Conservation (phyloP, 1,284 basidiomycete species). For the Cryptococcus hybrid region DNA sequence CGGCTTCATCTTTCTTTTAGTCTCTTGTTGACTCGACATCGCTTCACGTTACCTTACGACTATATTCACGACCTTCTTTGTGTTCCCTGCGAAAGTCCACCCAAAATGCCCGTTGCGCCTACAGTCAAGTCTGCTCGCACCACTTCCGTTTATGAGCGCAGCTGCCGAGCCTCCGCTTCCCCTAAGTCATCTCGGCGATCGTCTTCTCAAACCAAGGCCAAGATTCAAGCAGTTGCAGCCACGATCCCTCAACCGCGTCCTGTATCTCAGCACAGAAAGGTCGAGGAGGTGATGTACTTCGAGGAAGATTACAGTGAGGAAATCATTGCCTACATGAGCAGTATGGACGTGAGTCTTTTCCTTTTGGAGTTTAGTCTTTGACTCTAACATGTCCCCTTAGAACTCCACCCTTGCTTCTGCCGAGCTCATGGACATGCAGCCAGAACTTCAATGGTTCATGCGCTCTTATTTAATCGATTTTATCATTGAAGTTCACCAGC, state of each 20-base stretch:
- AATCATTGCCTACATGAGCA: conserved; percentile 87
- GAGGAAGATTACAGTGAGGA: conserved; percentile 97
- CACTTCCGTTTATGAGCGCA: conserved; percentile 37
- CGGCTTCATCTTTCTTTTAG: conserved; percentile 1
- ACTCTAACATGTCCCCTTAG: conserved; percentile 52
- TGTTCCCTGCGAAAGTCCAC: not conserved
- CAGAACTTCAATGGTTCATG: conserved; percentile 97
- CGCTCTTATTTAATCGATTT: conserved; percentile 99
- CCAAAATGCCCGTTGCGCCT: conserved; percentile 39
- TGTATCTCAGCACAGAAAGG: conserved; percentile 11
- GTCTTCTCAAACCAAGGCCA: conserved; percentile 13
- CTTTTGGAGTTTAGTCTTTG: not conserved
- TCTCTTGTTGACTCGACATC: not conserved
- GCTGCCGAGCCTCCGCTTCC: conserved; percentile 42
- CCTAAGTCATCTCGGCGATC: conserved; percentile 14
- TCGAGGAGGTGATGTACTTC: conserved; percentile 51
- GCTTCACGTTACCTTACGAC: not conserved
- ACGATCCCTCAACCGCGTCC: conserved; percentile 5
- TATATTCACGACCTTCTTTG: not conserved
- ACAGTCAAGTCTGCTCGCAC: conserved; percentile 39
- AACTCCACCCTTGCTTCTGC: conserved; percentile 80
- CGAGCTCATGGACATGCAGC: conserved; percentile 97
- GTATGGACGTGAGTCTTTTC: conserved; percentile 87
- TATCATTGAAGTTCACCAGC: conserved; percentile 97
- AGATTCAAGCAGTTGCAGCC: conserved; percentile 7